Evolutionary conservation across 306 rosid genomes (phyloP).

Genomic region (Prunus mume): DNA sequence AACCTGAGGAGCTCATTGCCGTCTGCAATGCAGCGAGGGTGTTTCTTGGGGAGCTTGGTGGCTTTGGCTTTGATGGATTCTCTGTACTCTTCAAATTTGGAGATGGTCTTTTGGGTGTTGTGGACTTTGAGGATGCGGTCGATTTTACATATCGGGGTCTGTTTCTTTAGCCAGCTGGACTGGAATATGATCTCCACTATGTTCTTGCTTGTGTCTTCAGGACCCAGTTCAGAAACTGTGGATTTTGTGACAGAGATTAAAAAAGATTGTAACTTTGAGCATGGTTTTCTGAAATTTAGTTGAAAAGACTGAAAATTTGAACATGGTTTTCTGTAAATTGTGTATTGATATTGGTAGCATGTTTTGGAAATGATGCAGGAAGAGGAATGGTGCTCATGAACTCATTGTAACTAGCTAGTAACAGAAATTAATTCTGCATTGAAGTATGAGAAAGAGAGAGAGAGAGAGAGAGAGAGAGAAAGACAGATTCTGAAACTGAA

Average conservation of each 20-base stretch:
- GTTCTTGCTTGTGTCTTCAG: slow-evolving; percentile 97
- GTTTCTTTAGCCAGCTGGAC: slow-evolving; percentile 93
- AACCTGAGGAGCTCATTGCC: slow-evolving; percentile 94
- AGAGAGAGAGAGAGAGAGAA: background rate
- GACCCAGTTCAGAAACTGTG: slow-evolving; percentile 84
- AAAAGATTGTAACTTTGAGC: background rate
- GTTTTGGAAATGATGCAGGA: background rate
- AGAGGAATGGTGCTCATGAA: background rate
- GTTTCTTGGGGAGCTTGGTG: slow-evolving; percentile 62
- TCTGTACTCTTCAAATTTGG: slow-evolving; percentile 81
- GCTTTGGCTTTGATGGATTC: slow-evolving; percentile 85
- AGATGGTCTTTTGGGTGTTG: slow-evolving; percentile 72
- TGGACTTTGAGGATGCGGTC: slow-evolving; percentile 89
- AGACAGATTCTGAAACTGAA: background rate
- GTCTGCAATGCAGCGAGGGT: slow-evolving; percentile 90
- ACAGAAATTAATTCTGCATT: background rate
- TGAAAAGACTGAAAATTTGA: background rate
- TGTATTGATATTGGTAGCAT: background rate
- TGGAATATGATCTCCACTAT: slow-evolving; percentile 97
- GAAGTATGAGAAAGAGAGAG: slow-evolving; percentile 4
- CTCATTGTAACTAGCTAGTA: background rate
- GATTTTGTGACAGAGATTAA: slow-evolving; percentile 5
- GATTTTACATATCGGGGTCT: slow-evolving; percentile 83
- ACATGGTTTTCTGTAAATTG: background rate
- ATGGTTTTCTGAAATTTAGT: background rate